Evolutionary conservation across 208 protist species (phyloP).

Genomic region (Wallacemonas collosoma): DNA sequence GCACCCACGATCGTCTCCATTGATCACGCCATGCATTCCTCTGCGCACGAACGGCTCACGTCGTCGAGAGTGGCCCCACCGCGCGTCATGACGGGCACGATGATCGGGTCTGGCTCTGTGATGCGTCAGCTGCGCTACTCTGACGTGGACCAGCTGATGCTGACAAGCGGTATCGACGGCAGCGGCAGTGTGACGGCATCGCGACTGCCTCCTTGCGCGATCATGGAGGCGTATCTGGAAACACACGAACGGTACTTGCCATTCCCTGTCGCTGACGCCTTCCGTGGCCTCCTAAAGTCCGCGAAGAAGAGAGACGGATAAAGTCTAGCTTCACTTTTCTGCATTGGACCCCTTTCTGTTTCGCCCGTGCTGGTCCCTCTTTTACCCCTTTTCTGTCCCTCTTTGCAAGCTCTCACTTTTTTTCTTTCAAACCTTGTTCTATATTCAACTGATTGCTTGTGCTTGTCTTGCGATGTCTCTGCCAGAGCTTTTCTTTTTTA

Average conservation of each 20-base stretch:
- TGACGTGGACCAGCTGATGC: too few species aligned
- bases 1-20: background rate
- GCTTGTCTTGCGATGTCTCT: too few species aligned
- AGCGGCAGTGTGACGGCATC: background rate
- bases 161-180: too few species aligned
- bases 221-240: conserved; percentile 1
- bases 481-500: background rate
- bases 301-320: conserved; percentile 8
- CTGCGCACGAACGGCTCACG: background rate
- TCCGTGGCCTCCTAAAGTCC: background rate
- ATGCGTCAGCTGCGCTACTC: too few species aligned
- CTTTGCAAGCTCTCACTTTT: conserved; percentile 1
- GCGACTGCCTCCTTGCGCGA: background rate
- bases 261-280: background rate
- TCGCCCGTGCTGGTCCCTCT: background rate
- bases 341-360: background rate
- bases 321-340: background rate
- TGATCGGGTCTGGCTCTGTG: too few species aligned
- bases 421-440: background rate
- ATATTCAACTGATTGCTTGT: background rate
- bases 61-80: background rate
- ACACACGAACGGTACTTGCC: background rate
- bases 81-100: background rate
- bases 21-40: background rate
- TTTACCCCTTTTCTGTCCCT: background rate